phyloP scores from a whole-genome alignment of 257 asterid species.

The Petunia axillaris region DNA sequence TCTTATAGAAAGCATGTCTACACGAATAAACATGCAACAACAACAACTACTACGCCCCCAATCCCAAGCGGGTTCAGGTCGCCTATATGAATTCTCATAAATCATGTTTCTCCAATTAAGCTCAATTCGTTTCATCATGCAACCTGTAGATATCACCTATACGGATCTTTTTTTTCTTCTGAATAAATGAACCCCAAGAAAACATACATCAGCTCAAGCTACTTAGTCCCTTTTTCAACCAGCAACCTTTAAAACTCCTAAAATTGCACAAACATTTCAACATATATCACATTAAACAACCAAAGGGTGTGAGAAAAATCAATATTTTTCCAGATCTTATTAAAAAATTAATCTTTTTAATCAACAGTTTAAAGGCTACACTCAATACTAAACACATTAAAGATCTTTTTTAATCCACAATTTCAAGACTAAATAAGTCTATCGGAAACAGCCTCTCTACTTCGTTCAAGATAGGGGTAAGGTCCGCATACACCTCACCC shows the following conservation, averaged over 20 bases:
- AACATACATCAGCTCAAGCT: background rate
- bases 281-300: background rate
- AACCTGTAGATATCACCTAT: no score
- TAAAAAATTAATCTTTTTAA: background rate
- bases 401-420: background rate
- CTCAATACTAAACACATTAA: no score
- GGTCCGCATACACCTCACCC: no score
- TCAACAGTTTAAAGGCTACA: background rate
- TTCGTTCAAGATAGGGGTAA: no score
- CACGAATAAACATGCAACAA: constrained; percentile 8
- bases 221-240: background rate
- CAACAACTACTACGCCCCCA: no score
- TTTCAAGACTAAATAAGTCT: no score
- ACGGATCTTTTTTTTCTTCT: no score
- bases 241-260: background rate
- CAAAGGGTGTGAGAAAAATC: background rate
- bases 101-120: no score
- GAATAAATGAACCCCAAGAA: background rate
- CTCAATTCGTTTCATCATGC: no score
- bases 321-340: constrained; percentile 1
- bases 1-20: background rate
- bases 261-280: background rate
- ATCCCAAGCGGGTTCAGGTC: no score
- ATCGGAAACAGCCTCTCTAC: no score
- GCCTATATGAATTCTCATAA: no score